Conservation (phyloP, 2,329 filamentous ascomycete genomes). For the Penicillium sp. region DNA sequence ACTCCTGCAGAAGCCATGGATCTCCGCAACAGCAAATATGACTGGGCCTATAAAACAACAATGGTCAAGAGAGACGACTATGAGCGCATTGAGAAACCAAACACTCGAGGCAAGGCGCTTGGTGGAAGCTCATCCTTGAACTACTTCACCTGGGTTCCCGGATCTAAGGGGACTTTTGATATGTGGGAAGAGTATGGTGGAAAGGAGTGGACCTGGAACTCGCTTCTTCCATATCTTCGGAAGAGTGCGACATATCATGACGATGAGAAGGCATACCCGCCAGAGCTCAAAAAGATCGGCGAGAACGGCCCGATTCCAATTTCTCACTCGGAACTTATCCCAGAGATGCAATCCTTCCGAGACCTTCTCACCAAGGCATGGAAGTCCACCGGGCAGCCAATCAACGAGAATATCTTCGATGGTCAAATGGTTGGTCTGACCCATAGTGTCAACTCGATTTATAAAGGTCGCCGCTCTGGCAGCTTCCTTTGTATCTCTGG, state of each 20-base stretch:
- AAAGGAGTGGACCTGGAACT: slow-evolving; percentile 61
- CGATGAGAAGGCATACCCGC: slow-evolving; percentile 52
- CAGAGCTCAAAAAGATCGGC: slow-evolving; percentile 58
- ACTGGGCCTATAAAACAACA: slow-evolving; percentile 66
- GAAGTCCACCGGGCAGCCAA: slow-evolving; percentile 55
- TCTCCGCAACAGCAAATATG: slow-evolving; percentile 60
- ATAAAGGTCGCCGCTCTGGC: slow-evolving; percentile 59
- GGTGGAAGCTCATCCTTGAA: slow-evolving; percentile 64
- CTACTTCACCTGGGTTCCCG: slow-evolving; percentile 68
- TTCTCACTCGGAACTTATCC: slow-evolving; percentile 58
- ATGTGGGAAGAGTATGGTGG: slow-evolving; percentile 53
- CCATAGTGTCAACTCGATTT: slow-evolving; percentile 60
- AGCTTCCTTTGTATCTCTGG: slow-evolving; percentile 57
- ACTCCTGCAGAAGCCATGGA: slow-evolving; percentile 62
- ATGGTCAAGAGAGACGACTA: slow-evolving; percentile 62
- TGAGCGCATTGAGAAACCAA: slow-evolving; percentile 65
- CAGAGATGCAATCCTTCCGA: slow-evolving; percentile 57
- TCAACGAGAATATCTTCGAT: slow-evolving; percentile 61
- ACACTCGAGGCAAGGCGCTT: slow-evolving; percentile 63
- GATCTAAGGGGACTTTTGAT: slow-evolving; percentile 61
- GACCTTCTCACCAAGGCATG: slow-evolving; percentile 54
- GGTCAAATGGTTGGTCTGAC: slow-evolving; percentile 60
- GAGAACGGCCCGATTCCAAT: slow-evolving; percentile 58
- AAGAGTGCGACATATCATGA: slow-evolving; percentile 65
- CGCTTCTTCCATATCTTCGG: slow-evolving; percentile 55